Percentiles rank a stretch among this genome's conserved stretches.
Evolutionary conservation across 2,329 filamentous ascomycete species (phyloP).

Genomic region (Clonostachys byssicola): DNA sequence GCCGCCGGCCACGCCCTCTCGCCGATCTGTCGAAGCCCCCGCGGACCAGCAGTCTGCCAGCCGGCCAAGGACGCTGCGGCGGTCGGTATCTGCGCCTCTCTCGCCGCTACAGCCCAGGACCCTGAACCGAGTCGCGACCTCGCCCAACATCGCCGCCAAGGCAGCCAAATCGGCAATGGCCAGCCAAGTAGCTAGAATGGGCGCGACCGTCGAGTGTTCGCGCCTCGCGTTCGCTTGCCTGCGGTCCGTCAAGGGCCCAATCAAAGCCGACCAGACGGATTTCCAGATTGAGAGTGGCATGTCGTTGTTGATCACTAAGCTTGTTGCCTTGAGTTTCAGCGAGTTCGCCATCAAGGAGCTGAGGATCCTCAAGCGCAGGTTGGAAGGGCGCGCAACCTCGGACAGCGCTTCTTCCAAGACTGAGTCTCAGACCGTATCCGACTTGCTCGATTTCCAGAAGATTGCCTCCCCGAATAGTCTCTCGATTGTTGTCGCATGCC

Average conservation of each 20-base stretch:
- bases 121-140: conserved; percentile 56
- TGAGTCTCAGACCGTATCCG: conserved; percentile 33
- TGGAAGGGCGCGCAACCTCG: conserved; percentile 34
- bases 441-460: conserved; percentile 59
- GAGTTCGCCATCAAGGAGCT: conserved; percentile 68
- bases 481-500: conserved; percentile 55
- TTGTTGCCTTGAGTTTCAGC: conserved; percentile 60
- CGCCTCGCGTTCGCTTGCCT: conserved; percentile 64
- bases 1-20: conserved; percentile 20
- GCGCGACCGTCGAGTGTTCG: conserved; percentile 65
- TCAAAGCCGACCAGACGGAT: conserved; percentile 50
- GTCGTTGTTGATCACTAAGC: conserved; percentile 62
- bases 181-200: conserved; percentile 35
- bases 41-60: conserved; percentile 15
- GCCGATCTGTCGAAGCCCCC: conserved; percentile 1
- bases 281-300: conserved; percentile 72
- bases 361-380: conserved; percentile 56
- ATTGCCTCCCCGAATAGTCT: conserved; percentile 38
- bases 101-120: conserved; percentile 58
- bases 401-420: background rate
- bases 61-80: conserved; percentile 31
- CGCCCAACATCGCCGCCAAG: conserved; percentile 33
- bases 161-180: conserved; percentile 15
- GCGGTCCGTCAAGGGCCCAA: conserved; percentile 49
- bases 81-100: conserved; percentile 54